Base-by-base conservation (phyloP, 305 asterid genomes). In the Fraxinus velutina region DNA sequence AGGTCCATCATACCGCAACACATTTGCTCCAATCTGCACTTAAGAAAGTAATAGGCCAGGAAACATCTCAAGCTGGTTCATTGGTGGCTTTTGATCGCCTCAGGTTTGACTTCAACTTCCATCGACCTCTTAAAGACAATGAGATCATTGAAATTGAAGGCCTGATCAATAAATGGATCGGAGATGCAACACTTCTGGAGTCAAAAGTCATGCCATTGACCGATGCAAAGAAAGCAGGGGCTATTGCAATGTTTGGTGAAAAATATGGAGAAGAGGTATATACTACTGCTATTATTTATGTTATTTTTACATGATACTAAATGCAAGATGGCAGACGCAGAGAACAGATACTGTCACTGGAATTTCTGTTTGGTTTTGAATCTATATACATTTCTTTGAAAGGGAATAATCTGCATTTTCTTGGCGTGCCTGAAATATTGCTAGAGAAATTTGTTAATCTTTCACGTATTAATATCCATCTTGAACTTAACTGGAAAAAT, bases 61-160 rank as follows among this genome's bases (percentile, higher is more conserved):
- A 95, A 86, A 94, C 98, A 81, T 94, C 99, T 55, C 99, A 95
- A 89, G 99, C 99, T 17, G 99, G 99, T 81, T 95, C 99, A 7
- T 82, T 95, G 90, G 98, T 95, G 87, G 96, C 93, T 60, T 94
- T 94, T 86, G 97, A 92, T 80, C 99, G 98, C 74, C 96, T 95
- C 64, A 88, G 99, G 75, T 95, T 95, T 75, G 99, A 95, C 86
- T 95, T 94, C 90, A 92, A 93, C 84, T 94, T 92, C 89, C 94
- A 86, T 81, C 86, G 99, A 39, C 89, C 98, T 83, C 92, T 95
- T 71, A 85, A 37, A 42, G 98, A 95, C 72, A 74, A 89, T 64
- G 98, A 95, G 89, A 86, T 94, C 34, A 76, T 81, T 76, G 96
- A 92, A 85, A 91, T 95, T 22, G 99, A 95, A 84, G 85, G 82